Base-by-base conservation (phyloP, 768 basidiomycete species). In the Cubamyces sp. region DNA sequence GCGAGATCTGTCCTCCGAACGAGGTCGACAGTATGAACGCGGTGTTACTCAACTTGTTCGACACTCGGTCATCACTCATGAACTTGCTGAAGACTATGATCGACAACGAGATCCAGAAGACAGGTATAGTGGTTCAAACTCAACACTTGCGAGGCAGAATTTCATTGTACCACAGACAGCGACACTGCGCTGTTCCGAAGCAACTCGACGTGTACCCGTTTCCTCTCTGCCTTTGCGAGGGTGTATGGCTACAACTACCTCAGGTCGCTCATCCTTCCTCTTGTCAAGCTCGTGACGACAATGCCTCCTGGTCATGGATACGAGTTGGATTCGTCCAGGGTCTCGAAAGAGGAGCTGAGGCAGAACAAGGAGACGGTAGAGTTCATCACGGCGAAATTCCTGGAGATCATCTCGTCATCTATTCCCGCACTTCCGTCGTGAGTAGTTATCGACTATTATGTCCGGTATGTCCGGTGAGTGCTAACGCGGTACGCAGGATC, bases 161-260 rank as follows among this genome's bases (percentile, higher is more conserved):
- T 25, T 60, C 51, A 28, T n/a, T 42, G 28, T 16, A 1, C 45
- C 43, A n/a, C 73, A 94, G 95, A 86, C 42, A 88, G 81, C 66
- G 92, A 96, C 64, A 80, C 87, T 0, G 82, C 84, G n/a, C 76
- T 98, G 8, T 97, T 98, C 78, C 82, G 96, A 52, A 82, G 90
- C 62, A 97, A 96, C 73, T 89, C 91, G 2, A 91, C 91, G 1
- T 93, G 88, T 68, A 91, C 91, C n/a, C 79, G 91, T 45, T 88
- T 98, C 60, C 76, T 97, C 47, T 92, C 92, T 6, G 85, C 87
- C 1, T 96, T 96, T 68, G 92, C 92, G 3, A 87, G 82, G 70
- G 85, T 90, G n/a, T 92, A 95, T 63, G 96, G 95, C 4, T 97
- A 96, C 73, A 87, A 88, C 60, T 97, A 96, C 73, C 78, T 97